Conservation (phyloP, 2,329 filamentous ascomycete species). For the Gaeumannomyces tritici region DNA sequence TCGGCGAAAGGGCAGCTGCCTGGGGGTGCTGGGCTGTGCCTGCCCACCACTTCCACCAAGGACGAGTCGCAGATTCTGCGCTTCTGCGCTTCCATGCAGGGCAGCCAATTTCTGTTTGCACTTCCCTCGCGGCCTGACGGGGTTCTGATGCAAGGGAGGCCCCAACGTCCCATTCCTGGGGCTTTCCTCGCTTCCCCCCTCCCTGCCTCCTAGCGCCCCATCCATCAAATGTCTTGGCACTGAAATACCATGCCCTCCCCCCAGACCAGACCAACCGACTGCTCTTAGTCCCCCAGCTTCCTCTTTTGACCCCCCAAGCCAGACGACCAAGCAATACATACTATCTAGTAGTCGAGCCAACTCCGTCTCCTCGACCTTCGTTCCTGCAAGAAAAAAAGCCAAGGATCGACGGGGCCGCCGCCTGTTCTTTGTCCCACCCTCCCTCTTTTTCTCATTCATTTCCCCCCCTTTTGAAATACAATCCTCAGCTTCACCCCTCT, state of each 20-base stretch:
- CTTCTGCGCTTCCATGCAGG: neutral
- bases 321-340: too few relatives aligned
- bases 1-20: too few relatives aligned
- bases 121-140: neutral
- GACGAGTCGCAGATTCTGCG: neutral
- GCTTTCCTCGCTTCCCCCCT: neutral
- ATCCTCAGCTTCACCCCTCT: neutral
- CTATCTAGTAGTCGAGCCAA: too few relatives aligned
- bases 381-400: neutral
- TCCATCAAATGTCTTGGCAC: neutral
- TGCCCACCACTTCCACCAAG: too few relatives aligned
- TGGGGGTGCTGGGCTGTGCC: neutral
- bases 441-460: neutral
- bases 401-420: neutral
- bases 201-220: neutral
- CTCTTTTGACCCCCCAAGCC: neutral
- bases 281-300: neutral
- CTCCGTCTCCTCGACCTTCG: neutral
- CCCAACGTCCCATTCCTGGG: neutral
- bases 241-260: neutral
- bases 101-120: neutral
- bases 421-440: neutral
- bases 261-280: neutral
- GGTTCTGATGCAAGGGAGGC: neutral
- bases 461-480: neutral